A percentile compares a stretch with the other conserved stretches of the same genome.
Conservation (phyloP, 495 filamentous ascomycete species). For the Paragyromitra xinjiangensis region DNA sequence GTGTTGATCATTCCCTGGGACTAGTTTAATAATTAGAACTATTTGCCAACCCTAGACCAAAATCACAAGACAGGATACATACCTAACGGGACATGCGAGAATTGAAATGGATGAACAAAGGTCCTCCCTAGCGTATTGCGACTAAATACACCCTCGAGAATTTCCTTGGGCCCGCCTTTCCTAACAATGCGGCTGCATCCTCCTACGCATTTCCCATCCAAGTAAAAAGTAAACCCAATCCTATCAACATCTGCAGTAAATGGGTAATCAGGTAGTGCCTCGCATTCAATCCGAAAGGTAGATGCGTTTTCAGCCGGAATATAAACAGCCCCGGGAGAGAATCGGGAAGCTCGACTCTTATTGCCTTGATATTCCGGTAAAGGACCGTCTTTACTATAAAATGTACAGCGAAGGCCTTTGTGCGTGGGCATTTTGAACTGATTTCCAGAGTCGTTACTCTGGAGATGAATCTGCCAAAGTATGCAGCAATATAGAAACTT, state of each 20-base stretch:
- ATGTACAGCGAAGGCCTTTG: not conserved
- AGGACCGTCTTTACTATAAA: not conserved
- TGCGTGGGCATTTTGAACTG: conserved; percentile 11
- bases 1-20: not conserved
- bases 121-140: not conserved
- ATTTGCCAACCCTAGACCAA: not conserved
- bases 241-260: not conserved
- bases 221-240: not conserved
- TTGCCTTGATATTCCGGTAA: conserved; percentile 1
- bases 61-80: not conserved
- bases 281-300: conserved; percentile 1
- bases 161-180: not conserved
- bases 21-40: not conserved
- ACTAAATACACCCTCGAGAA: not conserved
- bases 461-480: not conserved
- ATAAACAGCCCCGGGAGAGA: not conserved
- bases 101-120: not conserved
- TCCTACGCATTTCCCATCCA: not conserved
- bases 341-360: not conserved
- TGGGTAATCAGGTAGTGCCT: not conserved
- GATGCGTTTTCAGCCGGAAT: not conserved
- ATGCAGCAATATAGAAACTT: not conserved
- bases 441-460: not conserved
- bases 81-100: not conserved
- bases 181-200: not conserved